phyloP scores from a whole-genome alignment of 2,329 filamentous ascomycete genomes.

The Alternaria ethzedia region DNA sequence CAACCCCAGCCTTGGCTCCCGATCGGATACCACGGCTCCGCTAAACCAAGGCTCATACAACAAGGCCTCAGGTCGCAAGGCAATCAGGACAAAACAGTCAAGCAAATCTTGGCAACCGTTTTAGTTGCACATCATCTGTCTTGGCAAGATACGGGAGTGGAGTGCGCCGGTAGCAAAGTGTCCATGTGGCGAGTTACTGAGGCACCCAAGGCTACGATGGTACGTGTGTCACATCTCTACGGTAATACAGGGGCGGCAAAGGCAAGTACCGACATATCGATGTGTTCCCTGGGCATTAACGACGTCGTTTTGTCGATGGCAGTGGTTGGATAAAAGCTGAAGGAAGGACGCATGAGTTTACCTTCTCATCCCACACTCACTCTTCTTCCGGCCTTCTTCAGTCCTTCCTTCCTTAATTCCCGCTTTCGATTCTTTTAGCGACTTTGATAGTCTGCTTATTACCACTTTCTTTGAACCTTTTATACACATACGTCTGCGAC shows the following conservation, averaged over 20 bases:
- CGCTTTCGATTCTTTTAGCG: slow-evolving; percentile 26
- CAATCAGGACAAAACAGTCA: slow-evolving; percentile 15
- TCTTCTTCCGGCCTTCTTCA: slow-evolving; percentile 12
- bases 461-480: slow-evolving; percentile 25
- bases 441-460: slow-evolving; percentile 46
- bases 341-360: slow-evolving; percentile 20
- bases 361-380: slow-evolving; percentile 30
- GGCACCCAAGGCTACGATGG: slow-evolving; percentile 2
- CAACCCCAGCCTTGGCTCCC: slow-evolving; percentile 20
- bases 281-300: slow-evolving; percentile 1
- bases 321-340: slow-evolving; percentile 35
- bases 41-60: slow-evolving; percentile 20
- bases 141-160: slow-evolving; percentile 34
- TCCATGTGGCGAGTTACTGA: slow-evolving; percentile 2
- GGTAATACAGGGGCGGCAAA: slow-evolving; percentile 17
- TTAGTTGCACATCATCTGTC: slow-evolving; percentile 26
- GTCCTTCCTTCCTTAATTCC: slow-evolving; percentile 35
- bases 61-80: slow-evolving; percentile 23
- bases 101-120: slow-evolving; percentile 39
- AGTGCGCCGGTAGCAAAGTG: slow-evolving; percentile 16
- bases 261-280: slow-evolving; percentile 16
- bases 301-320: background rate
- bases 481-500: slow-evolving; percentile 44
- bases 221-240: slow-evolving; percentile 18
- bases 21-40: slow-evolving; percentile 24